These are phyloP conservation scores for Apiospora phragmitis DNA, from an alignment of 2,329 filamentous ascomycete genomes.

Conservation along the genomic window DNA sequence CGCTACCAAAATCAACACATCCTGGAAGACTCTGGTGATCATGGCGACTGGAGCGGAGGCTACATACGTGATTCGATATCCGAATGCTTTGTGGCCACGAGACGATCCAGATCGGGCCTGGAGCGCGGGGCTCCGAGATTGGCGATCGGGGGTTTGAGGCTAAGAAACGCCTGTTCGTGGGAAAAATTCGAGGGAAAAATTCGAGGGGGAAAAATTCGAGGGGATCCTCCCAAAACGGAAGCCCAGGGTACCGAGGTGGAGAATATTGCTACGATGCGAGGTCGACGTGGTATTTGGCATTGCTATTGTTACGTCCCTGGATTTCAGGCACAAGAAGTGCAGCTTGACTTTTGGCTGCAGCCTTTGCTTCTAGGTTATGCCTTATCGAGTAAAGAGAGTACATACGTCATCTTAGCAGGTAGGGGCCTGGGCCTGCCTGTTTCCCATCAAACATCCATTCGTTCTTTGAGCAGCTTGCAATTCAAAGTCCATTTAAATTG, in stretches of 20 bases:
- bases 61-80: not conserved
- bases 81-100: not conserved
- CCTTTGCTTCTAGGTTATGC: not conserved
- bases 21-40: not conserved
- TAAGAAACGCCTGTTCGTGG: slow-evolving; percentile 3
- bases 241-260: not conserved
- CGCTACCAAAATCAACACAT: not conserved
- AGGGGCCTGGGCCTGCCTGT: not conserved
- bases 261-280: not conserved
- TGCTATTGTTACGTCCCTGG: not conserved
- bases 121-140: slow-evolving; percentile 3
- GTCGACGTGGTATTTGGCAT: not conserved
- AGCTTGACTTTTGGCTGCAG: not conserved
- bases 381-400: not conserved
- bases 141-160: not conserved
- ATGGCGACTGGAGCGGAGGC: not conserved
- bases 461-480: not conserved
- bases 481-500: no score
- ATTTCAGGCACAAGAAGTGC: not conserved
- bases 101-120: not conserved
- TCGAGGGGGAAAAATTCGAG: not conserved
- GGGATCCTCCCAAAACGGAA: not conserved
- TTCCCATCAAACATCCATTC: not conserved
- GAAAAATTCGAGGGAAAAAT: not conserved
- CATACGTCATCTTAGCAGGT: not conserved